Evolutionary conservation across 805 yeast species (phyloP), one percentile per base, ranked within the genome.

Genomic region (Sugiyamaella floridensis): DNA sequence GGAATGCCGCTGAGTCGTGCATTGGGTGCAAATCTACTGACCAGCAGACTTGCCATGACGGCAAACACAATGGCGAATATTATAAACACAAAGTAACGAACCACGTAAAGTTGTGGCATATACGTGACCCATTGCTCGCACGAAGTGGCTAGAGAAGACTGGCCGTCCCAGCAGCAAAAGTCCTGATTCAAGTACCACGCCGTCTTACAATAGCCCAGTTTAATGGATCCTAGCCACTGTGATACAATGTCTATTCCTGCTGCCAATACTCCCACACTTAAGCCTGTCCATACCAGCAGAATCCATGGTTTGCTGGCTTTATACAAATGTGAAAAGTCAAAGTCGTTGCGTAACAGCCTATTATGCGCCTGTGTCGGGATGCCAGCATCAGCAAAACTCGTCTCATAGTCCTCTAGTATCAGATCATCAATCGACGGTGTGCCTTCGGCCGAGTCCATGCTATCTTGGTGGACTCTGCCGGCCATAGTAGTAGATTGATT

Each of bases 241-340:
- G 97, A 85, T 9, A 85, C 75, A 9, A 90, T 77, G 60, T 87
- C 89, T 49, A 90, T 71, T 18, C 76, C 74, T 0, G 90, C 92
- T 0, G 97, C 97, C 40, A 88, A 79, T 1, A 80, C 59, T 1
- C 98, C 99, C 44, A 87, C 84, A 1, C 74, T 56, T 0, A 85
- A 60, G 0, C 97, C 97, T 56, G 88, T 85, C 1, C 75, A 59
- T 0, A 89, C 78, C 41, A 92, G 69, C 0, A 86, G 82, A 1
- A 85, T 60, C 85, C 96, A 88, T 48, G 77, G 26, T 37, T 50
- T 50, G 12, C 37, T 32, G n/a, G 37, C 37, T 32, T 32, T 14
- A 14, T 32, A 32, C n/a, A 32, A 10, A 4, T 3, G n/a, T 10
- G 37, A 5, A 32, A 11, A 4, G 12, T 14, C 10, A 8, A 32